Conservation (phyloP, 1,284 basidiomycete genomes). For the Moniliella sp. region DNA sequence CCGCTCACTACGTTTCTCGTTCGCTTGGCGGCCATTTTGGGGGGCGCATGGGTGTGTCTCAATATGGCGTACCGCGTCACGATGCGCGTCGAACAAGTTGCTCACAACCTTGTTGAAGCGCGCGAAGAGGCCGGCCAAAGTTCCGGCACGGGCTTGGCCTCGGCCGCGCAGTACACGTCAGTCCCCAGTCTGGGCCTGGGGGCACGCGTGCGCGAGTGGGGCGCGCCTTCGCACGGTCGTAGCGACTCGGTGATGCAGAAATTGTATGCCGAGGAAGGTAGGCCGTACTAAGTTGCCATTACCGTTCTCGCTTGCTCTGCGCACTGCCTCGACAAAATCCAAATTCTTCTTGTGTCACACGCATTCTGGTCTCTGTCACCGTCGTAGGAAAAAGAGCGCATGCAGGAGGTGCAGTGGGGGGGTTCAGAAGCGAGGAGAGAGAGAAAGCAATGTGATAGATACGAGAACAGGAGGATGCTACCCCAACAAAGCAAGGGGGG, state of each 20-base stretch:
- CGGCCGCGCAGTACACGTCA: slow-evolving; percentile 1
- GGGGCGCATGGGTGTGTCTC: slow-evolving; percentile 34
- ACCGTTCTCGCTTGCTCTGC: too few relatives aligned
- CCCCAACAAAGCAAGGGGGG: too few relatives aligned
- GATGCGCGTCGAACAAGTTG: slow-evolving; percentile 8
- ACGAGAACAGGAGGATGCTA: too few relatives aligned
- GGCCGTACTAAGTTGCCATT: too few relatives aligned
- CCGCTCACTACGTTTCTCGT: slow-evolving; percentile 60
- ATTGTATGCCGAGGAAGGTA: slow-evolving; percentile 11
- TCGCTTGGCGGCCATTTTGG: slow-evolving; percentile 41
- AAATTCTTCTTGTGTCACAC: too few relatives aligned
- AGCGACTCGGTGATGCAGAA: slow-evolving; percentile 7
- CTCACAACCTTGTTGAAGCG: slow-evolving; percentile 4
- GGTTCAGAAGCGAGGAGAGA: too few relatives aligned
- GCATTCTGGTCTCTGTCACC: too few relatives aligned
- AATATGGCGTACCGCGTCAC: slow-evolving; percentile 16
- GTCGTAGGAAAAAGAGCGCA: too few relatives aligned
- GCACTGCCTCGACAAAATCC: too few relatives aligned
- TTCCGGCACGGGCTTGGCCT: slow-evolving; percentile 4
- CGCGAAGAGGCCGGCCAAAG: slow-evolving; percentile 4
- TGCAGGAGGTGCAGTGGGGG: too few relatives aligned
- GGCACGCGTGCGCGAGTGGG: not conserved
- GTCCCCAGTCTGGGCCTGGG: slow-evolving; percentile 4
- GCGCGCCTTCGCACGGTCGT: not conserved
- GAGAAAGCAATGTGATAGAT: too few relatives aligned